Evolutionary conservation across 495 filamentous ascomycete species (phyloP).

Genomic region (Daldinia childiae): DNA sequence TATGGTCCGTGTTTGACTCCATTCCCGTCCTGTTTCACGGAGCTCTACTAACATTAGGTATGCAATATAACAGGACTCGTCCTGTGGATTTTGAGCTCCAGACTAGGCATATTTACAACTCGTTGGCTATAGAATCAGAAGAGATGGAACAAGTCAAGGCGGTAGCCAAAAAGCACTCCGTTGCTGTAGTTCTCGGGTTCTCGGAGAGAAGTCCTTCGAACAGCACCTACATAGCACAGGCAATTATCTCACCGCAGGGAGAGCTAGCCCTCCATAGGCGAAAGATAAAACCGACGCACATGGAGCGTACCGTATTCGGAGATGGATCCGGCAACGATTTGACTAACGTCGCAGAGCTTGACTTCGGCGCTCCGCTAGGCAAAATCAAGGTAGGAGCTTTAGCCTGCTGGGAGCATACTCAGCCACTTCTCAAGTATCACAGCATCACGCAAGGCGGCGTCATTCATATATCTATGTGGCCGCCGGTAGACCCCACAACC

Average conservation of each 20-base stretch:
- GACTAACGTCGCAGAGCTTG: slow-evolving; percentile 55
- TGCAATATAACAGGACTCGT: slow-evolving; percentile 50
- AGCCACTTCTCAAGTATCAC: slow-evolving; percentile 69
- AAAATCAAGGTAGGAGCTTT: slow-evolving; percentile 58
- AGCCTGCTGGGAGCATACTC: slow-evolving; percentile 68
- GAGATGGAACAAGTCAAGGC: background rate
- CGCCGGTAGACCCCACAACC: slow-evolving; percentile 45
- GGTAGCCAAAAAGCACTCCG: slow-evolving; percentile 46
- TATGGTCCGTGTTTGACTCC: slow-evolving; percentile 57
- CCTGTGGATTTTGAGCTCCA: slow-evolving; percentile 53
- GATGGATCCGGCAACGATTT: slow-evolving; percentile 57
- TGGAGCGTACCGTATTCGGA: slow-evolving; percentile 70
- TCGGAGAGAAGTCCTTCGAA: slow-evolving; percentile 57
- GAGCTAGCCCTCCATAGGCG: slow-evolving; percentile 56
- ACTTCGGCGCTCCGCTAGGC: slow-evolving; percentile 47
- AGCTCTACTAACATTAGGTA: background rate
- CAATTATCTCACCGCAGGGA: slow-evolving; percentile 59
- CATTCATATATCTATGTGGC: slow-evolving; percentile 70
- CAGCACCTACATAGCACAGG: slow-evolving; percentile 67
- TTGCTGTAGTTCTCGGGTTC: slow-evolving; percentile 64
- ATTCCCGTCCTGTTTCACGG: background rate
- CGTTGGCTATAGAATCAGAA: background rate
- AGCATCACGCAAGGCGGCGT: slow-evolving; percentile 59
- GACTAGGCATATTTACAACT: slow-evolving; percentile 51
- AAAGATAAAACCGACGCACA: slow-evolving; percentile 70